Conservation (phyloP, 2,329 filamentous ascomycete species). For the Aureobasidium pullulans region DNA sequence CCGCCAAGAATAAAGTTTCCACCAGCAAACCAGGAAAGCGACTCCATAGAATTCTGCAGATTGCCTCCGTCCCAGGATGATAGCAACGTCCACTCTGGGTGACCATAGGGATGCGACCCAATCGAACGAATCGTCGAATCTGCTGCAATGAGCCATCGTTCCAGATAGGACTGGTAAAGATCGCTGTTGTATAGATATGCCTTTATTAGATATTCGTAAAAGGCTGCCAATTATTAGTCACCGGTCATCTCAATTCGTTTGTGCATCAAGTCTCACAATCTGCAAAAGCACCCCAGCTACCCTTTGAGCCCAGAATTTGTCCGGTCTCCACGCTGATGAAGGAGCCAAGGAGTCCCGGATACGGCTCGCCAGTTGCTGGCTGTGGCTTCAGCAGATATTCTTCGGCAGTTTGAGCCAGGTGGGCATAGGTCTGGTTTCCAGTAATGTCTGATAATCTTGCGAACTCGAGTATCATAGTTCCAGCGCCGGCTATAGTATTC, state of each 20-base stretch:
- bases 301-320: conserved; percentile 21
- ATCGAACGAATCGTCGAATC: conserved; percentile 27
- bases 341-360: conserved; percentile 25
- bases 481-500: conserved; percentile 19
- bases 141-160: conserved; percentile 24
- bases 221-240: conserved; percentile 18
- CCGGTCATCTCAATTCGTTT: background rate
- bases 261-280: conserved; percentile 19
- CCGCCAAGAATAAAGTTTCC: conserved; percentile 28
- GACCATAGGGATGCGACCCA: conserved; percentile 23
- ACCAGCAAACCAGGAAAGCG: conserved; percentile 27
- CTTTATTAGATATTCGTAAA: conserved; percentile 30
- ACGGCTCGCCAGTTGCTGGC: conserved; percentile 19
- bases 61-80: conserved; percentile 21
- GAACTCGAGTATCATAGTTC: conserved; percentile 22
- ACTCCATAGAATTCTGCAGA: conserved; percentile 21
- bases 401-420: conserved; percentile 19
- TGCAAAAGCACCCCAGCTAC: conserved; percentile 26
- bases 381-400: conserved; percentile 19
- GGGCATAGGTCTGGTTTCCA: conserved; percentile 19
- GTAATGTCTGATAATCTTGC: conserved; percentile 22
- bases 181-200: conserved; percentile 27
- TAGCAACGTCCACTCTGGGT: conserved; percentile 26
- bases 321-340: conserved; percentile 23
- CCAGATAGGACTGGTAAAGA: conserved; percentile 21